phyloP scores from a whole-genome alignment of 345 rosid genomes.

The Linum lewisii region DNA sequence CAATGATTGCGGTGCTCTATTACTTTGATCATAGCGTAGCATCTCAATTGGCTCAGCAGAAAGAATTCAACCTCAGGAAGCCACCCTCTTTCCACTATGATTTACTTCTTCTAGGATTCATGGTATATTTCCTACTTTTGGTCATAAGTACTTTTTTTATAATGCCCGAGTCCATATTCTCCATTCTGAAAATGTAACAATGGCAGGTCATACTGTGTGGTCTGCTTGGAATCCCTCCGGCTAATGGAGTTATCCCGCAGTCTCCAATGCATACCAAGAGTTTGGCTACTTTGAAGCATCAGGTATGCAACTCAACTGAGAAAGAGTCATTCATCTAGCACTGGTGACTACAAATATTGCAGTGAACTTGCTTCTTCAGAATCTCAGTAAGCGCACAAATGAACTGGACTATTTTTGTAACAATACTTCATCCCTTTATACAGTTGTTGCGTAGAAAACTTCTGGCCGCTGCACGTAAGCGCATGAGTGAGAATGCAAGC shows the following conservation, averaged over 20 bases:
- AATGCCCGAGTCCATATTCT: no score
- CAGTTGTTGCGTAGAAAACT: conserved; percentile 20
- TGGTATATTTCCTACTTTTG: conserved; percentile 11
- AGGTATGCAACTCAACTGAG: conserved; percentile 7
- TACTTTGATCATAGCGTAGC: conserved; percentile 32
- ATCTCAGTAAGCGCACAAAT: not conserved
- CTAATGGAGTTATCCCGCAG: conserved; percentile 25
- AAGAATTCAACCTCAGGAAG: conserved; percentile 26
- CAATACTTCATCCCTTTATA: not conserved
- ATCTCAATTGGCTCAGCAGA: conserved; percentile 29
- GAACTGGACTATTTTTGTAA: not conserved
- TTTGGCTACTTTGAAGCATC: conserved; percentile 23
- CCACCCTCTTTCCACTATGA: conserved; percentile 30
- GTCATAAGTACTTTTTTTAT: not conserved
- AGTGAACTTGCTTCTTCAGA: not conserved
- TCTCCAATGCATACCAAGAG: conserved; percentile 26
- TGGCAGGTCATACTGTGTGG: conserved; percentile 22
- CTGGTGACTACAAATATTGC: not conserved
- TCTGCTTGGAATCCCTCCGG: conserved; percentile 22
- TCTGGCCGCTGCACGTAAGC: conserved; percentile 16
- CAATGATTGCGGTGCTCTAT: conserved; percentile 29
- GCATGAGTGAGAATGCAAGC: conserved; percentile 16
- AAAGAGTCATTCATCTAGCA: not conserved
- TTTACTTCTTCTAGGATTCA: conserved; percentile 22
- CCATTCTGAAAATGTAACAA: not conserved